Evolutionary conservation across 1,284 basidiomycete species (phyloP), one percentile per base, ranked within the genome.

Genomic region (Cryptococcus floricola): DNA sequence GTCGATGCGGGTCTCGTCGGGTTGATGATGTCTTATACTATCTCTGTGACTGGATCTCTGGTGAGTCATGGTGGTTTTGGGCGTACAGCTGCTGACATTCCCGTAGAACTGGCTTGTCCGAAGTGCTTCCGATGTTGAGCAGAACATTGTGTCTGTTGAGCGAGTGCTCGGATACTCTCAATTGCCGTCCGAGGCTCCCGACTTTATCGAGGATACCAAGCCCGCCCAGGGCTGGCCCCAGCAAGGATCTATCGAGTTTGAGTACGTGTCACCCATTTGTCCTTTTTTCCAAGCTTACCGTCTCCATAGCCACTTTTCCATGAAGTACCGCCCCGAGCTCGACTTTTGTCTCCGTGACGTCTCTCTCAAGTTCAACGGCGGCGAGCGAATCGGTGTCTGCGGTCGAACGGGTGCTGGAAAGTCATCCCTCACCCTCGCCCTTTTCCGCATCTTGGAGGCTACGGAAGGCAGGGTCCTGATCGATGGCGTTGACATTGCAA

Each of bases 391-490:
- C 49, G 91, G 91, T 19, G 77, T 94, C 4, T 86, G 86, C 66
- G 93, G 93, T 2, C 80, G 93, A 58, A 97, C 94, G 0, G 92
- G 94, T 1, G 89, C 91, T n/a, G 93, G 93, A 59, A 96, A 96
- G 78, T 88, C 86, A 28, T 88, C 88, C 3, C 82, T 93, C 57
- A 80, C 85, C 48, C 73, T 82, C 38, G 80, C 74, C 5, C 68
- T 78, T 8, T 77, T 78, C 64, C 68, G 74, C 2, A 88, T 95
- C 64, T 84, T 95, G 58, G 94, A 98, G 71, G 87, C 89, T 0
- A 79, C 82, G 0, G 79, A 81, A 46, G 95, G 94, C 9, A 83
- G 82, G 2, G 93, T 98, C 53, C 67, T 81, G 12, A 88, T 96
- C 50, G 91, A 97, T 71, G 87, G 85, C 5, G 81, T 92, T 5